phyloP scores from a whole-genome alignment of 805 yeast species.

The Suhomyces sp. region DNA sequence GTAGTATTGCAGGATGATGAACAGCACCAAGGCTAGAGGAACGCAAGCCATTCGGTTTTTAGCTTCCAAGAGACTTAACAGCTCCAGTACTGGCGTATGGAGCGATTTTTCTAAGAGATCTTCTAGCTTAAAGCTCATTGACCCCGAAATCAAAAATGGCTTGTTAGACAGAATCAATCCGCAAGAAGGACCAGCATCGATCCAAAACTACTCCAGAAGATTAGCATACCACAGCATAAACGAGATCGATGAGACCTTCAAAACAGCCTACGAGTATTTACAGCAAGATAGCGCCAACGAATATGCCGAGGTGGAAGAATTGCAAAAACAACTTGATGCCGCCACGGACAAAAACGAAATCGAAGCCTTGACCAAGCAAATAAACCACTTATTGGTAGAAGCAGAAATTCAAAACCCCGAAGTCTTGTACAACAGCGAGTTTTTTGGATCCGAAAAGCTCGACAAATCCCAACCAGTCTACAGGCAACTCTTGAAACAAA shows the following conservation, averaged over 20 bases:
- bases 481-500: constrained; percentile 60
- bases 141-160: constrained; percentile 18
- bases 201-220: constrained; percentile 42
- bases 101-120: constrained; percentile 30
- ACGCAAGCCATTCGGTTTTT: neutral
- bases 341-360: constrained; percentile 16
- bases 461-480: constrained; percentile 80
- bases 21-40: neutral
- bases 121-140: constrained; percentile 22
- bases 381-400: constrained; percentile 41
- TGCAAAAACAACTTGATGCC: constrained; percentile 26
- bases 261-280: constrained; percentile 60
- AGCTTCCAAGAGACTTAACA: constrained; percentile 6
- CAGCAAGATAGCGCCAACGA: constrained; percentile 44
- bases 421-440: constrained; percentile 65
- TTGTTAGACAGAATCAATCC: constrained; percentile 24
- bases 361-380: constrained; percentile 9
- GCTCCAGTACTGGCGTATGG: constrained; percentile 27
- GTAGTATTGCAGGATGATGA: neutral
- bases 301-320: constrained; percentile 38
- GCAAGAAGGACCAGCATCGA: constrained; percentile 50
- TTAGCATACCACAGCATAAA: constrained; percentile 63
- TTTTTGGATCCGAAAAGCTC: constrained; percentile 40
- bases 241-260: constrained; percentile 70
- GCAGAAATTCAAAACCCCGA: constrained; percentile 84